Conservation (phyloP, 2,329 filamentous ascomycete genomes). For the Colletotrichum sp. region DNA sequence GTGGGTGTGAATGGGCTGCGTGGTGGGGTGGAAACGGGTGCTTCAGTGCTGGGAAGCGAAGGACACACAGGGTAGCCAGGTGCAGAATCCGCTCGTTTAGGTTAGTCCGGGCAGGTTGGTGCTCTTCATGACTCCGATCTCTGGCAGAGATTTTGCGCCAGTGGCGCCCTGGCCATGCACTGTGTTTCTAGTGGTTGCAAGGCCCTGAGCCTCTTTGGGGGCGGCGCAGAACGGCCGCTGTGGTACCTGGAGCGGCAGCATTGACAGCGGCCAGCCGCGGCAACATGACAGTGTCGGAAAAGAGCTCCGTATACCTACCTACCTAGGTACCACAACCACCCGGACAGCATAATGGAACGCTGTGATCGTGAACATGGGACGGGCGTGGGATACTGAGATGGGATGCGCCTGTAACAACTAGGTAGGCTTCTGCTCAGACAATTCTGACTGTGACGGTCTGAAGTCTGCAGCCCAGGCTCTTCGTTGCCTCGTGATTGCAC, state of each 20-base stretch:
- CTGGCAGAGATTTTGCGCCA: constrained; percentile 12
- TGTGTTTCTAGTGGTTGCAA: constrained; percentile 1
- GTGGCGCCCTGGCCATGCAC: neutral
- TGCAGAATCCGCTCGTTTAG: neutral
- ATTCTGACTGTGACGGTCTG: neutral
- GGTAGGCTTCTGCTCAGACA: neutral
- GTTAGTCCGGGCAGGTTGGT: neutral
- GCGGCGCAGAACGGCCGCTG: neutral
- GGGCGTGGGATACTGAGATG: neutral
- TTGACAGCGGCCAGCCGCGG: neutral
- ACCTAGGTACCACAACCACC: neutral
- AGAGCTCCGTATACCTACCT: neutral
- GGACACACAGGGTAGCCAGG: neutral
- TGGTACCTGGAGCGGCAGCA: neutral
- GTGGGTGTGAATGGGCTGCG: constrained; percentile 6
- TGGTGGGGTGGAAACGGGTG: constrained; percentile 1
- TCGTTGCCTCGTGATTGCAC: neutral
- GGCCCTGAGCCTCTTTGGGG: constrained; percentile 1
- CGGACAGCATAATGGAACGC: neutral
- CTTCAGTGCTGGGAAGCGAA: neutral
- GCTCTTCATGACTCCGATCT: constrained; percentile 11
- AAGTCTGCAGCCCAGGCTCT: neutral
- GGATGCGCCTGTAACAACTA: constrained; percentile 4
- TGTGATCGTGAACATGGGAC: neutral
- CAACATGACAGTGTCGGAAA: neutral